These are phyloP conservation scores for Achaetomium macrosporum DNA, from an alignment of 2,329 filamentous ascomycete genomes.

Conservation along the genomic window DNA sequence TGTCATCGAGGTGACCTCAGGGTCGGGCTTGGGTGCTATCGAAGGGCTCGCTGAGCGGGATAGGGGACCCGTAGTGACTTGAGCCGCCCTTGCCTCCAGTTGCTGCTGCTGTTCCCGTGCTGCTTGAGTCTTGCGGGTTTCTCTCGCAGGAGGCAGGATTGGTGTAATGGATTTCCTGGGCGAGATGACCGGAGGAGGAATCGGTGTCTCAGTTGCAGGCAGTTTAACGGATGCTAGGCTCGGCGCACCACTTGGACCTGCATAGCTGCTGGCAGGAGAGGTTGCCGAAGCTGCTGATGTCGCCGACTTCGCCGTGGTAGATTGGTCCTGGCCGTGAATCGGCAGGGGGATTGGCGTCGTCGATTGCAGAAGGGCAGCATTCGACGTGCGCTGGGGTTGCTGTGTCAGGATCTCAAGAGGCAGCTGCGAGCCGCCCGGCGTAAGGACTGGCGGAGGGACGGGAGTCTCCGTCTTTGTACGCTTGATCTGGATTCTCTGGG, in stretches of 20 bases:
- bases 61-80: slow-evolving; percentile 11
- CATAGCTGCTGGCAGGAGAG: slow-evolving; percentile 25
- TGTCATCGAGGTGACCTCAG: slow-evolving; percentile 13
- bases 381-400: slow-evolving; percentile 11
- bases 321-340: slow-evolving; percentile 27
- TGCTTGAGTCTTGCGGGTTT: slow-evolving; percentile 30
- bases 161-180: slow-evolving; percentile 32
- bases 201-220: slow-evolving; percentile 28
- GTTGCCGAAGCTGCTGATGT: slow-evolving; percentile 22
- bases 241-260: slow-evolving; percentile 21
- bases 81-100: slow-evolving; percentile 8
- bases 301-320: slow-evolving; percentile 25
- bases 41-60: slow-evolving; percentile 26
- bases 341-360: slow-evolving; percentile 34
- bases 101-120: slow-evolving; percentile 24
- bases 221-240: slow-evolving; percentile 25
- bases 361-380: slow-evolving; percentile 23
- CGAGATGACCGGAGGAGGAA: slow-evolving; percentile 27
- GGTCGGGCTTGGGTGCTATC: slow-evolving; percentile 31
- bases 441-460: slow-evolving; percentile 31
- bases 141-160: slow-evolving; percentile 31
- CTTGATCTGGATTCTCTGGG: slow-evolving; percentile 28
- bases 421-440: slow-evolving; percentile 18
- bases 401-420: slow-evolving; percentile 24
- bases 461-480: slow-evolving; percentile 36